Conservation (phyloP, 108 stramenopile genomes). For the Chaetoceros tenuissimus region DNA sequence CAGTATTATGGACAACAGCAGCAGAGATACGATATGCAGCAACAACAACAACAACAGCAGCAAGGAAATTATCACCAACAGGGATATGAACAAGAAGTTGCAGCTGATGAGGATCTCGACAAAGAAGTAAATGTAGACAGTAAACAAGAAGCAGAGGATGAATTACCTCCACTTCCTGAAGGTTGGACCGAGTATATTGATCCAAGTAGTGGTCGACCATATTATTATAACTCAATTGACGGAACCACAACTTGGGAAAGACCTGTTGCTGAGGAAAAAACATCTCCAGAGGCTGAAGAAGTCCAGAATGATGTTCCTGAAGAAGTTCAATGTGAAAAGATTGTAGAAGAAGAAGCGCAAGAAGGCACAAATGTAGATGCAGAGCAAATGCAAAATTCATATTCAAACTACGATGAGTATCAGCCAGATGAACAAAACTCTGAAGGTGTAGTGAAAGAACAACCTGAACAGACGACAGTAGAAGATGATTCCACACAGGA, state of each 20-base stretch:
- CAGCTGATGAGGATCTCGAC: constrained; percentile 2
- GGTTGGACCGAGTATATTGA: constrained; percentile 75
- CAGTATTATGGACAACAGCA: constrained; percentile 10
- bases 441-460: too few species aligned
- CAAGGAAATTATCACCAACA: constrained; percentile 15
- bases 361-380: too few species aligned
- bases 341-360: too few species aligned
- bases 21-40: constrained; percentile 11
- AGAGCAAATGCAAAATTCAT: too few species aligned
- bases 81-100: constrained; percentile 4
- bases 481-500: too few species aligned
- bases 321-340: too few species aligned
- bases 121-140: constrained; percentile 3
- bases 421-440: too few species aligned
- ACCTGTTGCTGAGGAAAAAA: constrained; percentile 22
- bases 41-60: constrained; percentile 15
- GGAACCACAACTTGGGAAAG: constrained; percentile 82
- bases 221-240: constrained; percentile 68
- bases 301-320: too few species aligned
- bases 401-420: too few species aligned
- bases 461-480: too few species aligned
- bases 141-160: neutral
- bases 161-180: constrained; percentile 26
- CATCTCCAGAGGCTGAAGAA: constrained; percentile 7
- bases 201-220: constrained; percentile 53